Base-by-base conservation (phyloP, 805 yeast genomes). In the Diddensiella santjacobensis region DNA sequence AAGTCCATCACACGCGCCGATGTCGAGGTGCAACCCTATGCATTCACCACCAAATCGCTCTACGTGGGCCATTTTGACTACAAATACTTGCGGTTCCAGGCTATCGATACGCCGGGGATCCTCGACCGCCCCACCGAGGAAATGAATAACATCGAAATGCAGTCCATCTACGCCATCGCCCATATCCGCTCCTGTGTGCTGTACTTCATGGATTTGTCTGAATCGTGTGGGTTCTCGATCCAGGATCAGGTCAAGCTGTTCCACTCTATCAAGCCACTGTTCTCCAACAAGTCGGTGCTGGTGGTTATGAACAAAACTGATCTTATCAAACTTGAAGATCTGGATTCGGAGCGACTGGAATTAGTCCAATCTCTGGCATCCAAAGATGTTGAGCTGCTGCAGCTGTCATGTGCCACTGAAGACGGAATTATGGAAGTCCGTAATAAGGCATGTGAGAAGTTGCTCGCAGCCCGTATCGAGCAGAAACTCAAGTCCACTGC, bases 121-220 rank as follows among this genome's bases (percentile, higher is more conserved):
- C 76, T 93, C 67, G 99, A 93, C 71, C 83, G 98, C 69, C 99
- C 99, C 52, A 89, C 97, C 40, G 99, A 93, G 71, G 99, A 93
- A 68, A 93, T 93, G 99, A 93, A 93, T 76, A 93, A 93, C 71
- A 93, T 93, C 69, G 99, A 93, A 75, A 93, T 93, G 99, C 99
- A 93, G 74, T 86, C 96, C 44, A 93, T 93, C 64, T 93, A 20
- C 35, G 99, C 99, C 53, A 89, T 93, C 75, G 99, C 99, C 29
- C 99, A 93, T 71, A 80, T 93, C 69, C 81, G 98, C 67, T 90
- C 98, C 23, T 87, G 97, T 69, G 96, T 93, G 40, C 71, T 93
- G 64, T 93, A 93, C 73, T 93, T 93, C 66, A 93, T 93, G 99
- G 99, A 93, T 76, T 77, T 91, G 59, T 87, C 96, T 29, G 99